Evolutionary conservation across 2,329 filamentous ascomycete species (phyloP).

Genomic region (Acephala macrosclerotiorum): DNA sequence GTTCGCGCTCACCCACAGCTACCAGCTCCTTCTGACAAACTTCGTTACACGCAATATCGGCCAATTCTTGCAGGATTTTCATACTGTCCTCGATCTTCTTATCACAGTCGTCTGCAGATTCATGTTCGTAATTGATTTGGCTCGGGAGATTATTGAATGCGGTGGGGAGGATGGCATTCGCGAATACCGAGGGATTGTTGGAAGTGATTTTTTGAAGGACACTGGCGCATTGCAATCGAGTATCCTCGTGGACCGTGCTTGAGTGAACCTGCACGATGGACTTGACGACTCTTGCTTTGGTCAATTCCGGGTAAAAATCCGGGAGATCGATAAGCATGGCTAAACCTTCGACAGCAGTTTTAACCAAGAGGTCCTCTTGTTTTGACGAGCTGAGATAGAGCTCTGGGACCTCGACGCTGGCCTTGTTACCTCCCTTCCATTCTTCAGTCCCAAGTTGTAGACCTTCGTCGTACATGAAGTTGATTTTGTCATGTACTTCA

Average conservation of each 20-base stretch:
- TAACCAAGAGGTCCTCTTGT: conserved; percentile 29
- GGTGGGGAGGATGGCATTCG: conserved; percentile 34
- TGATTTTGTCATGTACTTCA: background rate
- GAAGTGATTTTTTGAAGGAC: conserved; percentile 37
- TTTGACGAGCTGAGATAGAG: conserved; percentile 9
- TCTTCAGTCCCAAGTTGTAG: background rate
- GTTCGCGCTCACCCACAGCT: background rate
- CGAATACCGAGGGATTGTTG: conserved; percentile 34
- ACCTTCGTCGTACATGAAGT: background rate
- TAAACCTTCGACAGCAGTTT: conserved; percentile 38
- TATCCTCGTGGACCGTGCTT: conserved; percentile 16
- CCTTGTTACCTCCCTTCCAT: background rate
- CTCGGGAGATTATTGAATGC: conserved; percentile 39
- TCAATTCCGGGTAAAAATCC: conserved; percentile 31
- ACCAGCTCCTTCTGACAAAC: conserved; percentile 26
- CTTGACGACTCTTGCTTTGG: conserved; percentile 37
- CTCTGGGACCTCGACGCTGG: background rate
- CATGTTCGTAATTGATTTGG: conserved; percentile 13
- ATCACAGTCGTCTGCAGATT: background rate
- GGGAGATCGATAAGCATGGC: conserved; percentile 36
- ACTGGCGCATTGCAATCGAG: conserved; percentile 32
- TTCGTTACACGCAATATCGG: conserved; percentile 34
- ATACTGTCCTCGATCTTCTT: conserved; percentile 25
- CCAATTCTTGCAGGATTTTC: conserved; percentile 32
- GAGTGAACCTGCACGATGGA: conserved; percentile 36